Conservation (phyloP, 2,329 filamentous ascomycete genomes). For the Metarhizium humberi region DNA sequence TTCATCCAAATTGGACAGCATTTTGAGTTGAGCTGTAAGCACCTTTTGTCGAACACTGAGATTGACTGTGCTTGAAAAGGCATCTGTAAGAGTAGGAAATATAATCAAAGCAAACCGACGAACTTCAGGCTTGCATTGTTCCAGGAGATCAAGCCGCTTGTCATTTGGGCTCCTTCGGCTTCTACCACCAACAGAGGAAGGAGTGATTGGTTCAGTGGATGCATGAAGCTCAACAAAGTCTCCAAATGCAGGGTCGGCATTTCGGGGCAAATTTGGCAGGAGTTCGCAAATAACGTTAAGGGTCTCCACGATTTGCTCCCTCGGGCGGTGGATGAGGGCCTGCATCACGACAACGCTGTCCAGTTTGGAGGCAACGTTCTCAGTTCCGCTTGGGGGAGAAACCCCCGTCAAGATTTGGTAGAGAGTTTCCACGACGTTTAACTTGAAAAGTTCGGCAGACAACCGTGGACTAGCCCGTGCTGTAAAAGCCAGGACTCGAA, state of each 20-base stretch:
- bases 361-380: conserved; percentile 75
- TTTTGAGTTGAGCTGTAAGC: conserved; percentile 89
- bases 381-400: conserved; percentile 71
- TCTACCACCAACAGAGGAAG: conserved; percentile 23
- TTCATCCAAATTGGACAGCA: conserved; percentile 90
- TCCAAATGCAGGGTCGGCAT: conserved; percentile 31
- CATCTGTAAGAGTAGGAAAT: conserved; percentile 89
- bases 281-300: conserved; percentile 96
- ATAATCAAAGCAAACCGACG: conserved; percentile 88
- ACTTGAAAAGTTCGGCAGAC: conserved; percentile 84
- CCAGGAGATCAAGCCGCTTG: conserved; percentile 71
- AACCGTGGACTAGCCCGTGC: conserved; percentile 80
- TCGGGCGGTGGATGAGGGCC: conserved; percentile 86
- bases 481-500: conserved; percentile 83
- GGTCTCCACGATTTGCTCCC: conserved; percentile 94
- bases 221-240: conserved; percentile 35
- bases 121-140: conserved; percentile 76
- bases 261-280: conserved; percentile 62
- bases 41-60: conserved; percentile 91
- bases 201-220: conserved; percentile 29
- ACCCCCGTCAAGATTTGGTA: conserved; percentile 97
- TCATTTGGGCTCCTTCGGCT: conserved; percentile 52
- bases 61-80: conserved; percentile 96
- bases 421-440: conserved; percentile 93
- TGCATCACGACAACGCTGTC: conserved; percentile 99